Percentiles rank a stretch among this genome's conserved stretches.
Conservation (phyloP, 345 rosid species). For the Populus tremula region DNA sequence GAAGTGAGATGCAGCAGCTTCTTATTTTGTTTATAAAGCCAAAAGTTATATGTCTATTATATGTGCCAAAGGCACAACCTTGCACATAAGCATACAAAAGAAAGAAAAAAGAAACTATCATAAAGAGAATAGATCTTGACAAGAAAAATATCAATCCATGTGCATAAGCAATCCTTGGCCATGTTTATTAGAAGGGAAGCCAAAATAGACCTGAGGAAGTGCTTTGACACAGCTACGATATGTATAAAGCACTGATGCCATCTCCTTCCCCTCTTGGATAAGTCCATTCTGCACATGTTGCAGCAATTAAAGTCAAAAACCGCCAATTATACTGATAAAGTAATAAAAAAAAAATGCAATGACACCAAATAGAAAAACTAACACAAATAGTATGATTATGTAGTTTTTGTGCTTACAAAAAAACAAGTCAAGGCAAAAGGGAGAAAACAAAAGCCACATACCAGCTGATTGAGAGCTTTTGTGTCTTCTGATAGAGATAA, state of each 20-base stretch:
- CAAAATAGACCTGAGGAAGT: constrained; percentile 76
- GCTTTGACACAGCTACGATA: constrained; percentile 99
- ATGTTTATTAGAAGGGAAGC: neutral
- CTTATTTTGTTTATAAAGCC: too few species aligned
- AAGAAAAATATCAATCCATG: neutral
- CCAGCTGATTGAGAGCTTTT: constrained; percentile 97
- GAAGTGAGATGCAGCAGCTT: too few species aligned
- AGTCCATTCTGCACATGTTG: constrained; percentile 64
- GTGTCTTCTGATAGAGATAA: constrained; percentile 96
- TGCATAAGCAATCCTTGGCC: neutral
- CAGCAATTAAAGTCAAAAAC: constrained; percentile 12
- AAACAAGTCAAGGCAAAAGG: neutral
- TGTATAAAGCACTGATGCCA: constrained; percentile 93
- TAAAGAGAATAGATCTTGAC: too few species aligned
- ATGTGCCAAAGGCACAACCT: too few species aligned
- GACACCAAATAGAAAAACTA: neutral
- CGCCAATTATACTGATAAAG: neutral
- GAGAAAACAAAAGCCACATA: constrained; percentile 25
- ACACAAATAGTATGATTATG: neutral
- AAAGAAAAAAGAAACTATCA: neutral
- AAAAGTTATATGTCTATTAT: too few species aligned
- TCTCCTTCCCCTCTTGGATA: constrained; percentile 93
- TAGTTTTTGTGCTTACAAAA: neutral
- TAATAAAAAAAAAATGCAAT: neutral
- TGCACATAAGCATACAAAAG: neutral